Base-by-base conservation (phyloP, 2,329 filamentous ascomycete genomes). In the Stagonosporopsis tanaceti region DNA sequence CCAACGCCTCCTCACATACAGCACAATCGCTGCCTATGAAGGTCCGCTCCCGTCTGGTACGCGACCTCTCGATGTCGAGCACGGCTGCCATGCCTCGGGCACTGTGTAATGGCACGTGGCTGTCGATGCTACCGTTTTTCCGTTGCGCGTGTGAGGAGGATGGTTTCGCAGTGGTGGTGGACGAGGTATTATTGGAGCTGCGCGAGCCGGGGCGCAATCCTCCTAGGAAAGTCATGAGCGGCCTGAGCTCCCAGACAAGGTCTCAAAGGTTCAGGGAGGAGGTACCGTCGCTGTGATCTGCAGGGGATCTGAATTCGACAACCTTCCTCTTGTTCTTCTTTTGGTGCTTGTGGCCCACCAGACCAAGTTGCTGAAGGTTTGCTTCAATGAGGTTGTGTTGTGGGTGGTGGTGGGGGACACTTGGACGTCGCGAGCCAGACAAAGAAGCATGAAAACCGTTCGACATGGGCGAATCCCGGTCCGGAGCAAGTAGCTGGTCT, bases 1-100 rank as follows among this genome's bases (percentile, higher is more conserved):
- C 95, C 61, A 99, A 81, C 3, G 93, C 93, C 79, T 99, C 95
- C 76, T 99, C 95, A 75, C 95, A 99, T 15, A 97, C 93, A 47
- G 93, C 91, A 78, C 95, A 99, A 80, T 96, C 91, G 75, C 88
- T 93, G 42, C 95, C 95, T 52, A 98, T 91, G 78, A 97, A 98
- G 2, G 94, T 99, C 74, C 95, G 87, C 79, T 98, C 94, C 72
- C 93, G 86, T 73, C 95, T 87, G 64, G 88, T 89, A 65, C 92
- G 89, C 69, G 86, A 89, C 71, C 92, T 85, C 71, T 97, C 92
- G 50, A 89, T 82, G 70, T 89, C 88, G 81, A 92, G 86, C 76
- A 86, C 85, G 70, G 85, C 85, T 52, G 87, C 83, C 80, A 89
- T 88, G 65, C 71, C 76, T 76, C 74, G 71, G 61, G 65, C 63